phyloP scores from a whole-genome alignment of 257 asterid genomes.

The Osmanthus fragrans region DNA sequence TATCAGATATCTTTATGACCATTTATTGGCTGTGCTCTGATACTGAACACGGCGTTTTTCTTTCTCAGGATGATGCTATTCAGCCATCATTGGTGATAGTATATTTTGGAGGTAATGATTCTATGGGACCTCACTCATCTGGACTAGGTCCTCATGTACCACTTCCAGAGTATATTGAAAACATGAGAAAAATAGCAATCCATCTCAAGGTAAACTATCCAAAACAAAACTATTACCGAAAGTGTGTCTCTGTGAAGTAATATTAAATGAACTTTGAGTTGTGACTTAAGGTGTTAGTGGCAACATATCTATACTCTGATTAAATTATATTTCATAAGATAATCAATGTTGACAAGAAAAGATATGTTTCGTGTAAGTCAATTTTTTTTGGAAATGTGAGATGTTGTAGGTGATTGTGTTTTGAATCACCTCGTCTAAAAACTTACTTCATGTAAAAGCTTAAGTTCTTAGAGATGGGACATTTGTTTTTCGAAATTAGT shows the following conservation, averaged over 20 bases:
- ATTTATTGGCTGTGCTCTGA: constrained; percentile 20
- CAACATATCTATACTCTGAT: not conserved
- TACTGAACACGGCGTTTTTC: not conserved
- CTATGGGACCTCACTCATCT: constrained; percentile 94
- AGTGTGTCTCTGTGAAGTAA: not conserved
- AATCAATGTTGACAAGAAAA: not conserved
- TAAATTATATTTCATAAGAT: not conserved
- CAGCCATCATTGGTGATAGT: constrained; percentile 84
- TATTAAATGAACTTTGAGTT: not conserved
- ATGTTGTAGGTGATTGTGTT: not conserved
- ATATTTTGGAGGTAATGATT: constrained; percentile 93
- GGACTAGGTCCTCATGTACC: constrained; percentile 98
- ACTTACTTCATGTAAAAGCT: too few relatives aligned
- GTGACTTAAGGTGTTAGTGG: not conserved
- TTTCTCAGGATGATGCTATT: constrained; percentile 60
- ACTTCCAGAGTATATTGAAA: constrained; percentile 70
- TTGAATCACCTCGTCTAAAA: not conserved
- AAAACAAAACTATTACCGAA: not conserved
- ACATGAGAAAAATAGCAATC: constrained; percentile 73
- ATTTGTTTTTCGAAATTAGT: too few relatives aligned
- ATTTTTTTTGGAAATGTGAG: not conserved
- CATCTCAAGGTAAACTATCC: constrained; percentile 72
- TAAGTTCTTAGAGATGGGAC: too few relatives aligned
- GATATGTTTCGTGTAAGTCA: not conserved
- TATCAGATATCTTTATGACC: not conserved